Percentiles rank a stretch among this genome's conserved stretches.
Conservation (phyloP, 768 basidiomycete genomes). For the Naganishia onofrii region DNA sequence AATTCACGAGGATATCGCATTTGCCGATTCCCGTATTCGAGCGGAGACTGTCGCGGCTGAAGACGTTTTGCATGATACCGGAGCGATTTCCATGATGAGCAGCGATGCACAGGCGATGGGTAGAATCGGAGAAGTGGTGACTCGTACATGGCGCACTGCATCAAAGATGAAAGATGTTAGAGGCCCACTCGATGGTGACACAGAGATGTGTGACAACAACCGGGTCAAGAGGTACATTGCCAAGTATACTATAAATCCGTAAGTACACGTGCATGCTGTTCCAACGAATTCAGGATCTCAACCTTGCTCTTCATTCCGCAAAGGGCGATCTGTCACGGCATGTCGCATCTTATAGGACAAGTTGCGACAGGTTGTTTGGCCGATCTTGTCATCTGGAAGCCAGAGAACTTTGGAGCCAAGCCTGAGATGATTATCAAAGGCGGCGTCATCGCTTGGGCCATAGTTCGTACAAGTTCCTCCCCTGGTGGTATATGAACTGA, state of each 20-base stretch:
- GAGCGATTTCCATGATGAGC: constrained; percentile 94
- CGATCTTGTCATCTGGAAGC: constrained; percentile 93
- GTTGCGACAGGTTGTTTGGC: constrained; percentile 78
- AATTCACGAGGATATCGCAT: constrained; percentile 90
- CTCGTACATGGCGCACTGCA: constrained; percentile 93
- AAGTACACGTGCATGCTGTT: constrained; percentile 49
- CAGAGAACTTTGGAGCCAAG: constrained; percentile 84
- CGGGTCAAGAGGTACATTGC: constrained; percentile 92
- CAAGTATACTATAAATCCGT: constrained; percentile 98
- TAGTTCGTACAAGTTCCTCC: constrained; percentile 58
- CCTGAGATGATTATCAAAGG: constrained; percentile 94
- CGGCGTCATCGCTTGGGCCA: constrained; percentile 85
- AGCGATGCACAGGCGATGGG: constrained; percentile 99
- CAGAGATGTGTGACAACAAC: constrained; percentile 70
- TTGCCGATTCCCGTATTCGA: constrained; percentile 94
- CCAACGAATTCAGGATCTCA: not conserved
- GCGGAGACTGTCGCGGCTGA: constrained; percentile 97
- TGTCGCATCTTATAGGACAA: constrained; percentile 80
- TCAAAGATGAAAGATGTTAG: constrained; percentile 81
- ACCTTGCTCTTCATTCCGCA: not conserved
- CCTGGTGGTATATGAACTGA: not conserved
- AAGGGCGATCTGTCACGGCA: constrained; percentile 91
- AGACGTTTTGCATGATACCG: constrained; percentile 86
- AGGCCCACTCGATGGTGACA: constrained; percentile 79
- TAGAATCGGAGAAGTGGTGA: constrained; percentile 87